These are phyloP conservation scores for Phytophthora litchii DNA, from an alignment of 352 stramenopile genomes.

Conservation along the genomic window DNA sequence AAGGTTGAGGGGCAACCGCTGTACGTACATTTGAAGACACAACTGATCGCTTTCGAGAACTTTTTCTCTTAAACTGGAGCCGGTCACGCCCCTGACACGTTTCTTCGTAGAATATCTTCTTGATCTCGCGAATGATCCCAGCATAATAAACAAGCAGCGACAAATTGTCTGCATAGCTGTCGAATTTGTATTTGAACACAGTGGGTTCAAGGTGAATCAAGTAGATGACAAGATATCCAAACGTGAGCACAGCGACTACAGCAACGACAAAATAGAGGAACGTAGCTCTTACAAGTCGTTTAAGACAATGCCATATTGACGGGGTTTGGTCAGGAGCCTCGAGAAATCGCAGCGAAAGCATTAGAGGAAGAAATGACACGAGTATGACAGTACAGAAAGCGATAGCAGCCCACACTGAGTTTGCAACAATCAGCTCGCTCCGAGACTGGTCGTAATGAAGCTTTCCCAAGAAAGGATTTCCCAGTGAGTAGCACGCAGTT, in stretches of 20 bases:
- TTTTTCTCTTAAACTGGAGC: not conserved
- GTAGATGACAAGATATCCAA: conserved; percentile 2
- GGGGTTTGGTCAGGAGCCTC: not conserved
- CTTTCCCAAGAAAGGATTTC: conserved; percentile 23
- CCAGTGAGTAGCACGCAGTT: conserved; percentile 10
- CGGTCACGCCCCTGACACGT: conserved; percentile 13
- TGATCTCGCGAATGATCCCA: conserved; percentile 2
- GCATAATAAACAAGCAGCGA: conserved; percentile 22
- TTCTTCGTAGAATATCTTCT: conserved; percentile 31
- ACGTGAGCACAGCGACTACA: not conserved
- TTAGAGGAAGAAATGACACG: conserved; percentile 1
- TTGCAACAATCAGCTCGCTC: conserved; percentile 19
- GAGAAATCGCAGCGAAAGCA: conserved; percentile 15
- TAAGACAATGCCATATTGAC: conserved; percentile 7
- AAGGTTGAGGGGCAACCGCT: too few species aligned
- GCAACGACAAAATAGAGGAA: conserved; percentile 7
- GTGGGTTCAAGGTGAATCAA: not conserved
- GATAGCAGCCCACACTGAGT: conserved; percentile 14
- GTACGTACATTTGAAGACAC: not conserved
- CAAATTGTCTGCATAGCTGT: conserved; percentile 30
- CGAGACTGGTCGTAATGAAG: conserved; percentile 3
- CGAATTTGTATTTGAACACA: conserved; percentile 15
- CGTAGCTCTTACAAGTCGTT: conserved; percentile 9
- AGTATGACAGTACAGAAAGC: conserved; percentile 14
- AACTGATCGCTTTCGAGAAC: not conserved